Percentiles rank a stretch among this genome's conserved stretches.
Conservation (phyloP, 2,329 filamentous ascomycete genomes). For the Talaromyces sp. region DNA sequence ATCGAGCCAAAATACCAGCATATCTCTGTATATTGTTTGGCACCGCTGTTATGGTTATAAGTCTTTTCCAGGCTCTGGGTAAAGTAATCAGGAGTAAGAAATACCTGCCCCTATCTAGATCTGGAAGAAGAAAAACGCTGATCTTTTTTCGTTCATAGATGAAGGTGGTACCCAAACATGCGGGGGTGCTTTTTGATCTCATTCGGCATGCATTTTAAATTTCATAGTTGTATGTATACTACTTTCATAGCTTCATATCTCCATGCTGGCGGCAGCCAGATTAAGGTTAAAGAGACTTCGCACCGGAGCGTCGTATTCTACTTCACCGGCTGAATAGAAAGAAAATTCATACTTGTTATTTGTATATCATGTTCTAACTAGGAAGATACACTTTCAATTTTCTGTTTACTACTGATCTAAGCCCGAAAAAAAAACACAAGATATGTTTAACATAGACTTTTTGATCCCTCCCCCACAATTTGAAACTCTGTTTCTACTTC, state of each 20-base stretch:
- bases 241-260: background rate
- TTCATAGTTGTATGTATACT: background rate
- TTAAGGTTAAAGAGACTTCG: background rate
- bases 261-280: background rate
- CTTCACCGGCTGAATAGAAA: background rate
- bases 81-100: constrained; percentile 56
- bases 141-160: constrained; percentile 20
- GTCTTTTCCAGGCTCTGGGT: constrained; percentile 64
- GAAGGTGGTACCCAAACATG: constrained; percentile 31
- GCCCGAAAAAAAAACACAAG: background rate
- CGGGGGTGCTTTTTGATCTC: constrained; percentile 15
- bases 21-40: constrained; percentile 75
- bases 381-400: background rate
- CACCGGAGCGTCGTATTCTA: background rate
- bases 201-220: background rate
- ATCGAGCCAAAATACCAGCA: constrained; percentile 68
- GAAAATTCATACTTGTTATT: background rate
- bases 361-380: background rate
- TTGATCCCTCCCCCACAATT: background rate
- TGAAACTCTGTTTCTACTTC: background rate
- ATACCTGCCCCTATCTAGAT: background rate
- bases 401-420: background rate
- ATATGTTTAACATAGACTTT: background rate
- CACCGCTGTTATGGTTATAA: constrained; percentile 73
- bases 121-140: background rate